A percentile compares a stretch with the other conserved stretches of the same genome.
Conservation (phyloP, 75 land plant species). For the Selaginella tamariscina region DNA sequence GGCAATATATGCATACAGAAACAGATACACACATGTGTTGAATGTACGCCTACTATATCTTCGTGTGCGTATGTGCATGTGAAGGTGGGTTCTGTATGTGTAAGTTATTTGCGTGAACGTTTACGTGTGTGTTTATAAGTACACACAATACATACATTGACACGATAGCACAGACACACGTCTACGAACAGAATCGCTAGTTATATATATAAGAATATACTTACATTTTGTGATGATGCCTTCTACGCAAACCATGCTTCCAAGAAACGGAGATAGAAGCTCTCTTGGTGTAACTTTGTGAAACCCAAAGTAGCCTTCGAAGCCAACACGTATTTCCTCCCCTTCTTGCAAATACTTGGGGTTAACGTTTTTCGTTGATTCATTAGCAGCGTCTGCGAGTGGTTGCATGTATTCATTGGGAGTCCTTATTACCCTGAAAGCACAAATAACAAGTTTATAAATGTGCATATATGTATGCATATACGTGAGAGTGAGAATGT, state of each 20-base stretch:
- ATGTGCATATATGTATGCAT: too few species aligned
- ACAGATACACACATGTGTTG: too few species aligned
- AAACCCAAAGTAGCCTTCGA: constrained; percentile 9
- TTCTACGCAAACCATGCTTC: constrained; percentile 10
- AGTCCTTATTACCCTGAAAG: constrained; percentile 6
- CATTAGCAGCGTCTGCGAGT: neutral
- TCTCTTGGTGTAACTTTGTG: neutral
- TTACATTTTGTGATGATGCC: constrained; percentile 9
- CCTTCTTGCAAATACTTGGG: constrained; percentile 11
- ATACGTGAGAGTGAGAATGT: too few species aligned
- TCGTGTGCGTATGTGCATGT: too few species aligned
- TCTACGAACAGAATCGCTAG: too few species aligned
- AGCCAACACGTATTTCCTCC: neutral
- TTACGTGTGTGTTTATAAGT: too few species aligned
- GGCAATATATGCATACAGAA: too few species aligned
- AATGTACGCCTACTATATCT: too few species aligned
- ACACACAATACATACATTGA: neutral
- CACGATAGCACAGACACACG: neutral
- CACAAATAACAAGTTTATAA: neutral
- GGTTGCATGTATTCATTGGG: constrained; percentile 7
- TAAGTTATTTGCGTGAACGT: too few species aligned
- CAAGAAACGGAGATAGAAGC: neutral
- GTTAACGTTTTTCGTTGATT: neutral
- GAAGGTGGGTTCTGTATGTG: too few species aligned
- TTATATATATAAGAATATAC: too few species aligned